phyloP scores from a whole-genome alignment of 148 eudicot species.

The Persicaria maculosa region DNA sequence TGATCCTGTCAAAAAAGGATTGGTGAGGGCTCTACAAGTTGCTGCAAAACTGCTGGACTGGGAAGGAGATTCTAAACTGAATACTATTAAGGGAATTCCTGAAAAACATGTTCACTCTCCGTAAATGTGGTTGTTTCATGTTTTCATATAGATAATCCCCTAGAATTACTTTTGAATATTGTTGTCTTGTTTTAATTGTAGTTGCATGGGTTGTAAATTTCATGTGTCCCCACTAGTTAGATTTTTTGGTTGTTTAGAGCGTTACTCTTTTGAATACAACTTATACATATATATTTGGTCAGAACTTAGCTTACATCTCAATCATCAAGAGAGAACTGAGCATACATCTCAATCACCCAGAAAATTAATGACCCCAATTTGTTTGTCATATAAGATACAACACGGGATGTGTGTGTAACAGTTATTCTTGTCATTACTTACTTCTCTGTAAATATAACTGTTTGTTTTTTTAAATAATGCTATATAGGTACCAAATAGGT shows the following conservation, averaged over 20 bases:
- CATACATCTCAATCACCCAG: too few species aligned
- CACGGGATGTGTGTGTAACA: too few species aligned
- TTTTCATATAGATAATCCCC: neutral
- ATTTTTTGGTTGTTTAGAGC: too few species aligned
- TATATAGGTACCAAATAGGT: constrained; percentile 88
- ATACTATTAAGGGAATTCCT: neutral
- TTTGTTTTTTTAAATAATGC: constrained; percentile 10
- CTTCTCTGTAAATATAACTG: neutral
- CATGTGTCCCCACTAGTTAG: neutral
- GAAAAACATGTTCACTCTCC: neutral
- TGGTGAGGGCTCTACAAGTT: neutral
- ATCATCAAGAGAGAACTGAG: too few species aligned
- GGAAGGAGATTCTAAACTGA: neutral
- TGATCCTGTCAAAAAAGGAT: neutral
- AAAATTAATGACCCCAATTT: too few species aligned
- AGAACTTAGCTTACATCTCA: too few species aligned
- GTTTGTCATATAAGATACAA: too few species aligned
- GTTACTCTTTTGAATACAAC: too few species aligned
- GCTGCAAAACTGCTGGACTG: neutral
- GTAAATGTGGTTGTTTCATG: too few species aligned
- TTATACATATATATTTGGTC: too few species aligned
- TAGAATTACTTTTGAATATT: neutral
- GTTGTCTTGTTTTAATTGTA: neutral
- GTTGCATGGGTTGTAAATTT: neutral
- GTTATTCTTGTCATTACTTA: neutral